A percentile compares a stretch with the other conserved stretches of the same genome.
Evolutionary conservation across 2,329 filamentous ascomycete species (phyloP).

Genomic region (Stemphylium lycopersici): DNA sequence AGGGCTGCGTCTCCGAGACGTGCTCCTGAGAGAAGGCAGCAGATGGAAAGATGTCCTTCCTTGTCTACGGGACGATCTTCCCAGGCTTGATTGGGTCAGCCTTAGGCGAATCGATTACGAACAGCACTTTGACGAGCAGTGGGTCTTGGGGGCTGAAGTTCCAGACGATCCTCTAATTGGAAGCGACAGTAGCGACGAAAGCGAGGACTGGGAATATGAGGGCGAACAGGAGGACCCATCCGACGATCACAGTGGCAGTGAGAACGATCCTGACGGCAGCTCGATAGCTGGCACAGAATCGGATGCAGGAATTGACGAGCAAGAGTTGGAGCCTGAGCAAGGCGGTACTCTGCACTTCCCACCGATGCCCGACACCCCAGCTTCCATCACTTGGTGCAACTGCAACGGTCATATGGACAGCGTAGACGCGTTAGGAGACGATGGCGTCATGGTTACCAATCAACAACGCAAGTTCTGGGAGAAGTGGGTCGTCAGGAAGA

Average conservation of each 20-base stretch:
- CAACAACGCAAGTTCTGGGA: slow-evolving; percentile 62
- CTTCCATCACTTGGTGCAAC: slow-evolving; percentile 55
- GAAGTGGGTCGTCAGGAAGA: slow-evolving; percentile 58
- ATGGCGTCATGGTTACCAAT: slow-evolving; percentile 55
- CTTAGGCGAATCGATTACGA: slow-evolving; percentile 67
- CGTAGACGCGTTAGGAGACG: slow-evolving; percentile 56
- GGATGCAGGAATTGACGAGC: slow-evolving; percentile 44
- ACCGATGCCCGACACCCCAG: slow-evolving; percentile 53
- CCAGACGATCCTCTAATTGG: slow-evolving; percentile 53
- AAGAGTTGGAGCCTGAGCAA: slow-evolving; percentile 32
- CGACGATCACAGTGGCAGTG: slow-evolving; percentile 34
- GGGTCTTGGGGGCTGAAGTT: slow-evolving; percentile 55
- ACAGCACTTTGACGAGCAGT: slow-evolving; percentile 58
- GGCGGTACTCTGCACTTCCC: slow-evolving; percentile 55
- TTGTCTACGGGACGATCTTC: slow-evolving; percentile 63
- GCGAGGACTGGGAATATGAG: slow-evolving; percentile 45
- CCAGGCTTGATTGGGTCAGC: slow-evolving; percentile 65
- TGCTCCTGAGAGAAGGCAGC: slow-evolving; percentile 66
- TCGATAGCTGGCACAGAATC: slow-evolving; percentile 41
- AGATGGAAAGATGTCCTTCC: slow-evolving; percentile 66
- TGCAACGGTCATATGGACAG: slow-evolving; percentile 51
- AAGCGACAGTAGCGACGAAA: slow-evolving; percentile 52
- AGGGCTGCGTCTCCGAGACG: slow-evolving; percentile 64
- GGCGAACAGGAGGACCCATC: slow-evolving; percentile 30
- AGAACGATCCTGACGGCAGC: slow-evolving; percentile 42